phyloP scores from a whole-genome alignment of 805 yeast genomes.

The Debaryomyces tyrocola region DNA sequence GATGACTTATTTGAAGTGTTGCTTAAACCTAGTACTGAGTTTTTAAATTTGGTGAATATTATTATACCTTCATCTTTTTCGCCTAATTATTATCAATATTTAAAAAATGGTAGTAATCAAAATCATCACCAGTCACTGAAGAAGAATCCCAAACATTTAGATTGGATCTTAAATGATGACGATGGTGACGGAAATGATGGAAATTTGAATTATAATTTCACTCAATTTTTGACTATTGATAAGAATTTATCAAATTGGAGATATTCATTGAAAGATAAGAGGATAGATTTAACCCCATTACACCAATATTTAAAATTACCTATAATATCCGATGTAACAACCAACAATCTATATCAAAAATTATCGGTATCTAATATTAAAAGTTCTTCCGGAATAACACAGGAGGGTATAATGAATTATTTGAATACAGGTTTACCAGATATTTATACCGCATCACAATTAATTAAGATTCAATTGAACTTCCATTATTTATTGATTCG shows the following conservation, averaged over 20 bases:
- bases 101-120: slow-evolving; percentile 28
- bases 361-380: slow-evolving; percentile 19
- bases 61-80: slow-evolving; percentile 48
- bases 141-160: slow-evolving; percentile 26
- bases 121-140: slow-evolving; percentile 14
- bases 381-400: slow-evolving; percentile 16
- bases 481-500: slow-evolving; percentile 44
- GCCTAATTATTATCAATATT: slow-evolving; percentile 45
- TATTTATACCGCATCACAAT: slow-evolving; percentile 34
- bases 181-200: slow-evolving; percentile 51
- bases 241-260: slow-evolving; percentile 43
- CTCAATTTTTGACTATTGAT: slow-evolving; percentile 43
- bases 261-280: slow-evolving; percentile 31
- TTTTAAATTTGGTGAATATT: slow-evolving; percentile 42
- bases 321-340: slow-evolving; percentile 17
- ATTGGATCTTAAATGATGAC: slow-evolving; percentile 46
- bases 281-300: slow-evolving; percentile 25
- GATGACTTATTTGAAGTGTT: slow-evolving; percentile 38
- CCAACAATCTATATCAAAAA: slow-evolving; percentile 32
- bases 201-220: slow-evolving; percentile 44
- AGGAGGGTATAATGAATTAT: slow-evolving; percentile 22
- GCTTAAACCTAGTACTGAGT: slow-evolving; percentile 43
- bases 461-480: slow-evolving; percentile 44
- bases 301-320: slow-evolving; percentile 32
- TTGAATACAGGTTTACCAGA: slow-evolving; percentile 37